Percentiles rank a stretch among this genome's conserved stretches.
Evolutionary conservation across 2,329 filamentous ascomycete genomes (phyloP).

Genomic region (Pestalotiopsis sp.): DNA sequence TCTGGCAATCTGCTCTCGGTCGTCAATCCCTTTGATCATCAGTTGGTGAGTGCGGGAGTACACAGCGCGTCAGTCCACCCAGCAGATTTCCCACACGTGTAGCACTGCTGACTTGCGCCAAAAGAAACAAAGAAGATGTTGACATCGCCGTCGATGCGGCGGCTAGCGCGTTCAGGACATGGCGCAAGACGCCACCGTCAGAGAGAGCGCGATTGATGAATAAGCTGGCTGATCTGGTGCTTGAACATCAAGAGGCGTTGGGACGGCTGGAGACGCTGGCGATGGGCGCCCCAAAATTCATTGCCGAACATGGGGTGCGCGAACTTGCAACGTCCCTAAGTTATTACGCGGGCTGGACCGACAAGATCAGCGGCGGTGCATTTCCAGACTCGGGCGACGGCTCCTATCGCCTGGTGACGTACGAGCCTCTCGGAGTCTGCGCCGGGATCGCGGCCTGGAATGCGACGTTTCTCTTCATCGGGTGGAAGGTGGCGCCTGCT

Average conservation of each 20-base stretch:
- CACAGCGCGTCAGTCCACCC: background rate
- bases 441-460: slow-evolving; percentile 56
- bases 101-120: background rate
- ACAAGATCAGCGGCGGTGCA: background rate
- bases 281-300: background rate
- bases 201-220: background rate
- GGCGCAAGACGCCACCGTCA: background rate
- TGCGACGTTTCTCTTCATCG: slow-evolving; percentile 36
- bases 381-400: background rate
- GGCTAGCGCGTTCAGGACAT: background rate
- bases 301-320: background rate
- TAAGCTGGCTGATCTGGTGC: background rate
- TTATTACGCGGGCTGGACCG: background rate
- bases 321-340: background rate
- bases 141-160: background rate
- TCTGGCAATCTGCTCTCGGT: background rate
- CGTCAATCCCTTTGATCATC: background rate
- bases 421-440: slow-evolving; percentile 83
- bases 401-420: background rate
- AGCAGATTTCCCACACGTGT: background rate
- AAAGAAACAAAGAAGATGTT: background rate
- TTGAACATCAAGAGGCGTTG: background rate
- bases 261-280: background rate
- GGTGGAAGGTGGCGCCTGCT: slow-evolving; percentile 59
- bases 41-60: background rate